Conservation (phyloP, 2,329 filamentous ascomycete species). For the Clonostachys byssicola region DNA sequence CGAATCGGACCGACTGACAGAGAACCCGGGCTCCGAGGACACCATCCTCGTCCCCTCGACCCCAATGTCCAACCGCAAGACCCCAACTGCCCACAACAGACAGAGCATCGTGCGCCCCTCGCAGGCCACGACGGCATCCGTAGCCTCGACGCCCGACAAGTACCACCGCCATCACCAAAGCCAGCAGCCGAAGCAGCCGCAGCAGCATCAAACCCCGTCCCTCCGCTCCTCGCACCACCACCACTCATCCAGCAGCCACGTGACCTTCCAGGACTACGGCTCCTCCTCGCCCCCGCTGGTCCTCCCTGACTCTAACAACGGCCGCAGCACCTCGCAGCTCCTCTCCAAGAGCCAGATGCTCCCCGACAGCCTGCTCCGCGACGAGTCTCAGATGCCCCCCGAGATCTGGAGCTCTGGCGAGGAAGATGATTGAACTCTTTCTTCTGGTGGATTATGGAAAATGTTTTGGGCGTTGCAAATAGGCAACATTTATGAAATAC, state of each 20-base stretch:
- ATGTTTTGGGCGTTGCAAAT: too few species aligned
- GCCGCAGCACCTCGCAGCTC: constrained; percentile 34
- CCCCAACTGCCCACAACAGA: neutral
- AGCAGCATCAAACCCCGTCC: neutral
- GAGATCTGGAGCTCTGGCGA: constrained; percentile 29
- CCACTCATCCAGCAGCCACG: constrained; percentile 2
- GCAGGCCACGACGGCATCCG: constrained; percentile 30
- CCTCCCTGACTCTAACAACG: constrained; percentile 5
- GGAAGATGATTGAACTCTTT: constrained; percentile 5
- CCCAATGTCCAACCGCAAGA: constrained; percentile 1
- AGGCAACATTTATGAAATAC: too few species aligned
- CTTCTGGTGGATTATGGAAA: too few species aligned
- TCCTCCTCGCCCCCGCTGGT: constrained; percentile 8
- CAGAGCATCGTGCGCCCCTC: constrained; percentile 14
- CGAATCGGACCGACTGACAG: constrained; percentile 35
- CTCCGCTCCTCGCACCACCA: neutral
- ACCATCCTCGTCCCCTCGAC: constrained; percentile 4
- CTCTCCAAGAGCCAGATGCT: constrained; percentile 48
- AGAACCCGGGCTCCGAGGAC: constrained; percentile 15
- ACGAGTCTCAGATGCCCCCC: constrained; percentile 18
- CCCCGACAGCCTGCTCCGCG: constrained; percentile 37
- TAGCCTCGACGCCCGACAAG: constrained; percentile 23
- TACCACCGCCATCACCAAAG: neutral
- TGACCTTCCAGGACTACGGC: constrained; percentile 15
- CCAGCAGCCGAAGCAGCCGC: neutral